phyloP scores from a whole-genome alignment of 2,329 filamentous ascomycete species.

The Fusarium newnesense region DNA sequence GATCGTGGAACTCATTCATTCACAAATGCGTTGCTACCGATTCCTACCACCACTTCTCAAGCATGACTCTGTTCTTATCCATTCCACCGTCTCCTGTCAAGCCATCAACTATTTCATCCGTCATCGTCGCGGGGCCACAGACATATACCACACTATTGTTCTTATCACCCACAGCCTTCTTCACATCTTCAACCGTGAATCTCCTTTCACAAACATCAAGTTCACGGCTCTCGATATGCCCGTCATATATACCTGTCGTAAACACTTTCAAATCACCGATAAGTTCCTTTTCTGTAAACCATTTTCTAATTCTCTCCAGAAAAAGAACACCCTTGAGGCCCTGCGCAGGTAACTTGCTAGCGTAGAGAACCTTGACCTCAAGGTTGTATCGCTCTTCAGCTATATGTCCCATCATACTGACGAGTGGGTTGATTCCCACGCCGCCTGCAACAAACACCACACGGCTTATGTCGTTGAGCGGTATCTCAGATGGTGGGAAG shows the following conservation, averaged over 20 bases:
- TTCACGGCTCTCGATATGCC: neutral
- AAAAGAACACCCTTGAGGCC: constrained; percentile 59
- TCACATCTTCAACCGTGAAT: constrained; percentile 56
- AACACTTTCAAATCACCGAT: constrained; percentile 56
- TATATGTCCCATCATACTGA: constrained; percentile 76
- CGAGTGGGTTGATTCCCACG: constrained; percentile 83
- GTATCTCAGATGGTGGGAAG: constrained; percentile 71
- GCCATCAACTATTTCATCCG: constrained; percentile 69
- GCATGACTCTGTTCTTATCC: constrained; percentile 60
- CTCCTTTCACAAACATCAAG: constrained; percentile 50
- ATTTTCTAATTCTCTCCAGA: constrained; percentile 56
- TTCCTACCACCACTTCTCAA: constrained; percentile 72
- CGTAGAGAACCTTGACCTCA: constrained; percentile 72
- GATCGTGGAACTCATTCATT: neutral
- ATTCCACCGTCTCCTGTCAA: constrained; percentile 53
- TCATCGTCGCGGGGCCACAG: constrained; percentile 76
- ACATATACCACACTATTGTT: constrained; percentile 66
- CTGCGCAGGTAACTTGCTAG: constrained; percentile 53
- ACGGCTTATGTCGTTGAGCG: constrained; percentile 56
- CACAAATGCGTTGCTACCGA: neutral
- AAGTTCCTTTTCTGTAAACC: constrained; percentile 53
- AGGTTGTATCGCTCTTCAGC: constrained; percentile 46
- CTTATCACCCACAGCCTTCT: constrained; percentile 50
- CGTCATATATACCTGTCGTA: constrained; percentile 50
- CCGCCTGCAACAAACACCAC: constrained; percentile 83